Evolutionary conservation across 208 protist species (phyloP).

Genomic region (Angomonas desouzai): DNA sequence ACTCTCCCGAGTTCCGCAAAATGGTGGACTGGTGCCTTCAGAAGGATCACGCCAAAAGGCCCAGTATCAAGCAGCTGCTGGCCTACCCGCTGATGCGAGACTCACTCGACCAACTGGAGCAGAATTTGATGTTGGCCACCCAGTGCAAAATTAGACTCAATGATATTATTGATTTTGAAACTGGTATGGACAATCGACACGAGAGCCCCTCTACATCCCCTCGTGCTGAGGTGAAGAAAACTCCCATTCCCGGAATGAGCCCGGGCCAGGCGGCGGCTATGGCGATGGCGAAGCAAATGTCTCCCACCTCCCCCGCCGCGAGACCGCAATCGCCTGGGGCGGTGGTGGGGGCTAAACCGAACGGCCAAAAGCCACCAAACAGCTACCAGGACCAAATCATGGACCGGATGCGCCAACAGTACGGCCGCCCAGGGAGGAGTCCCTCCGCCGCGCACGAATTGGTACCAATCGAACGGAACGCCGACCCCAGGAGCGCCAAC

Average conservation of each 20-base stretch:
- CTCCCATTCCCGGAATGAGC: slow-evolving; percentile 31
- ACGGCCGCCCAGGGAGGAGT: background rate
- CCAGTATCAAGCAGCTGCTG: slow-evolving; percentile 79
- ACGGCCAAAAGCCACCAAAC: slow-evolving; percentile 3
- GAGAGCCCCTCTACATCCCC: slow-evolving; percentile 18
- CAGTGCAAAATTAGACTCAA: slow-evolving; percentile 80
- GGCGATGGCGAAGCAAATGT: slow-evolving; percentile 45
- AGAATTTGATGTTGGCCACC: slow-evolving; percentile 88
- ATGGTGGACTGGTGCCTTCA: slow-evolving; percentile 87
- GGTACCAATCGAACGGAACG: background rate
- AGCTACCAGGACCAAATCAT: slow-evolving; percentile 11
- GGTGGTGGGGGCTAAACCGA: slow-evolving; percentile 38
- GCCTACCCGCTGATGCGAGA: slow-evolving; percentile 60
- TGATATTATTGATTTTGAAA: slow-evolving; percentile 87
- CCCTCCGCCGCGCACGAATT: background rate
- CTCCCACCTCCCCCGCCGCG: slow-evolving; percentile 12
- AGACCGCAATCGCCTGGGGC: slow-evolving; percentile 11
- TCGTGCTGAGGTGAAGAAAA: slow-evolving; percentile 15
- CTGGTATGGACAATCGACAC: slow-evolving; percentile 24
- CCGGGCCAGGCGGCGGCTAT: slow-evolving; percentile 78
- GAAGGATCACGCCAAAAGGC: slow-evolving; percentile 72
- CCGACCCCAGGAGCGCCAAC: slow-evolving; percentile 17
- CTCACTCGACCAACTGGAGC: slow-evolving; percentile 76
- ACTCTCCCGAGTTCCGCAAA: slow-evolving; percentile 78
- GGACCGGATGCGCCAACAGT: slow-evolving; percentile 10